Evolutionary conservation across 805 yeast genomes (phyloP), one percentile per base, ranked within the genome.

Genomic region (Teunomyces kruisii): DNA sequence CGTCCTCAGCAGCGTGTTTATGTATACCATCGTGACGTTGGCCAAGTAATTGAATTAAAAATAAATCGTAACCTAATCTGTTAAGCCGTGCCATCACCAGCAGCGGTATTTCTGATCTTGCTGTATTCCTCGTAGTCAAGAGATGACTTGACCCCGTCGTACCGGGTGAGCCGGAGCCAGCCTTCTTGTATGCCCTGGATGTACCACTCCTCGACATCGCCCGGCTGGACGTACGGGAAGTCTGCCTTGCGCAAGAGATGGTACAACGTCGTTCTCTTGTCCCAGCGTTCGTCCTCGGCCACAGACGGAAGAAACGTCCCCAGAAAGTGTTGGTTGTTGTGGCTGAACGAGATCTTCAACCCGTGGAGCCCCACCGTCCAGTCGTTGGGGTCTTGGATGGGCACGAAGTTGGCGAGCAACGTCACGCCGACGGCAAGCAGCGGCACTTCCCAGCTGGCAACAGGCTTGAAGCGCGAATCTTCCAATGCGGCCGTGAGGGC

Each of bases 291-390:
- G 53, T 92, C 98, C 4, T 68, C 74, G 16, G 97, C 96, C 1
- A 94, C 98, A 33, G 83, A 86, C 0, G 99, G 99, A 32, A 94
- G 66, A 54, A 89, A 94, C 0, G 98, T 94, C 0, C 97, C 89
- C 40, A 84, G 78, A 44, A 70, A 74, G 0, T 58, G 47, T 3
- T 65, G 57, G 1, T 76, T 74, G 6, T 59, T 53, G 15, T 67
- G 55, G 9, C 58, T 58, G 53, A 88, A 80, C 13, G 67, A 60
- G 5, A 90, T 76, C 44, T 81, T 74, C 14, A 94, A 77, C 0
- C 99, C 99, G 62, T 94, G 94, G 10, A 57, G 59, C 0, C 99
- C 98, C 39, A 92, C 61, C 6, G 64, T 74, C 98, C 98, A 94
- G 56, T 87, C 86, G 40, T 72, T 63, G 0, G 83, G 75, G 47